Base-by-base conservation (phyloP, 495 filamentous ascomycete species). In the Rhizodiscina lignyota region DNA sequence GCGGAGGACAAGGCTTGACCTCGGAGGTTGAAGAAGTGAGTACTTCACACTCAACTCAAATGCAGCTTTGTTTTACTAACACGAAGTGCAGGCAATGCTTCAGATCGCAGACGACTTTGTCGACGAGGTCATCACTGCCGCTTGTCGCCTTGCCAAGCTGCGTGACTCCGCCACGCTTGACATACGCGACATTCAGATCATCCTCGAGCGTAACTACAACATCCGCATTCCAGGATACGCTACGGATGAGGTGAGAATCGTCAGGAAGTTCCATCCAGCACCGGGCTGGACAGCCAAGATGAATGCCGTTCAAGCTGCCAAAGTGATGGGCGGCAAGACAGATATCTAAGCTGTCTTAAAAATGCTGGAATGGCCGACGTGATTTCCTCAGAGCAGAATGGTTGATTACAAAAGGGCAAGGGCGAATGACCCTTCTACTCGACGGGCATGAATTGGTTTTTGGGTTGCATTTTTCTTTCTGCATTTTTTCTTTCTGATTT, bases 151-250 rank as follows among this genome's bases (percentile, higher is more conserved):
- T 34, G 83, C 89, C 48, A 97, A 96, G 57, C 70, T 91, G 30
- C 79, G 89, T 18, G 77, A 78, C n/a, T 83, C 80, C 8, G 79
- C 82, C 37, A 72, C 74, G 0, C 75, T 97, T 5, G 89, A 97
- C 44, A 77, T 94, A 32, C 81, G 84, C 42, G 89, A 97, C 52
- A 70, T 97, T 33, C 89, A 94, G 59, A 76, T 94, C 21, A 76
- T 94, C 18, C 76, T 97, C 13, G 89, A 97, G 61, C 80, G 91
- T 37, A 86, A 84, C 53, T 94, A 91, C 70, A 94, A 96, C 57
- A 96, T 96, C 61, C 81, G 89, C 38, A 83, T 94, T 38, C 92
- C 89, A 0, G 89, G 89, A 22, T 94, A 91, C 57, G 74, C 83
- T 4, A 79, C 81, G 20, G 89, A 97, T 48, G 89, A 97, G 58